Conservation (phyloP, 2,329 filamentous ascomycete genomes). For the Mycocentrospora acerina region DNA sequence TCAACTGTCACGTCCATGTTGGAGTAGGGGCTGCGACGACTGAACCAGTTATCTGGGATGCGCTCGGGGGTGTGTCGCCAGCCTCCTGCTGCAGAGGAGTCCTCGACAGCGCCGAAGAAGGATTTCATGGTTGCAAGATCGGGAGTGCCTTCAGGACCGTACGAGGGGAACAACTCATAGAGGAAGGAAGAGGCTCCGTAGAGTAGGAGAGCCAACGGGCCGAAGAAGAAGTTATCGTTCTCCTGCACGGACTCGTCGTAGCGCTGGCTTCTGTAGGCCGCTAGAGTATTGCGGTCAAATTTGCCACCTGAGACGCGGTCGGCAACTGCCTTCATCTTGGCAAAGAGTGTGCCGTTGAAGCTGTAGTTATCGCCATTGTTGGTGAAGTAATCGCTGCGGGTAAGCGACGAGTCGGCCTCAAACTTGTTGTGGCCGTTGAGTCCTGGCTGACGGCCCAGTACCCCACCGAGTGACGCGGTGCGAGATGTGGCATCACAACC, state of each 20-base stretch:
- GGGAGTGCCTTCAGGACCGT: slow-evolving; percentile 17
- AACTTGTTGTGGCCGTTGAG: slow-evolving; percentile 51
- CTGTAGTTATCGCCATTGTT: slow-evolving; percentile 39
- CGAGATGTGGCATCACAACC: slow-evolving; percentile 49
- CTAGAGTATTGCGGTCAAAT: slow-evolving; percentile 43
- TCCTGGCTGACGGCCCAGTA: slow-evolving; percentile 43
- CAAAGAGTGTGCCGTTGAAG: slow-evolving; percentile 47
- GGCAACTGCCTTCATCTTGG: slow-evolving; percentile 39
- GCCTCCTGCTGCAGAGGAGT: slow-evolving; percentile 35
- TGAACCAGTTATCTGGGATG: slow-evolving; percentile 48
- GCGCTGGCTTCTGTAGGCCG: slow-evolving; percentile 43
- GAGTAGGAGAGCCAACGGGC: slow-evolving; percentile 43
- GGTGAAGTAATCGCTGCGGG: slow-evolving; percentile 46
- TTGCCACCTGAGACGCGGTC: slow-evolving; percentile 30
- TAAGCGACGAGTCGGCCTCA: slow-evolving; percentile 44
- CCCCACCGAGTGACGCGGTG: slow-evolving; percentile 33
- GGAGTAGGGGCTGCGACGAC: slow-evolving; percentile 34
- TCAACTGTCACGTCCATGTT: slow-evolving; percentile 40
- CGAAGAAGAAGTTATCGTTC: slow-evolving; percentile 48
- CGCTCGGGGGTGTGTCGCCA: slow-evolving; percentile 42
- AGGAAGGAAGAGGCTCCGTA: slow-evolving; percentile 48
- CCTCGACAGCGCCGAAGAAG: slow-evolving; percentile 47
- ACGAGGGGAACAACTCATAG: slow-evolving; percentile 46
- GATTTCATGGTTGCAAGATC: slow-evolving; percentile 19
- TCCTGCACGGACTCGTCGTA: slow-evolving; percentile 41